Base-by-base conservation (phyloP, 345 rosid genomes). In the Syzygium oleosum region DNA sequence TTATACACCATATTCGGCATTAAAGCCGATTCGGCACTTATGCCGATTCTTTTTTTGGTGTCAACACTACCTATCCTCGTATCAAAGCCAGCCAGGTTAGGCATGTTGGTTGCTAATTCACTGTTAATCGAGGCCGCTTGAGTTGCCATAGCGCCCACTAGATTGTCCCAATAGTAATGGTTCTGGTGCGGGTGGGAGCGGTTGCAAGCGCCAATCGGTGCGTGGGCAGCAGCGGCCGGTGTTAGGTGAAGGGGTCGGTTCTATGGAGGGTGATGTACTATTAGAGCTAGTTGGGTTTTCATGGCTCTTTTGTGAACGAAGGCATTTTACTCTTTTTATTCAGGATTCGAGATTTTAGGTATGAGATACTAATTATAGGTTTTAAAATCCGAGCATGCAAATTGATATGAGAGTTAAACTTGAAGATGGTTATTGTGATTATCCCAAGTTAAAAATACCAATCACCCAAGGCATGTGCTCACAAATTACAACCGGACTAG, bases 241-340 rank as follows among this genome's bases (percentile, higher is more conserved):
- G 0, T 11, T 25, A 10, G 63, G 63, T 11, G 6, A 25, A 58
- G 6, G 15, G n/a, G 14, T 5, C 21, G 12, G 4, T 4, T 8
- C 43, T 4, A 3, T 16, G 3, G 22, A 5, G 79, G 23, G 43
- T 0, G 79, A 31, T 1, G 1, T n/a, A 38, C 73, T 13, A n/a
- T n/a, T 1, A 61, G 38, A n/a, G 19, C 73, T n/a, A n/a, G 19
- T 61, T 2, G 9, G 19, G 73, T 61, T 61, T 61, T 61, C 73
- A 13, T 3, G 19, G 19, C 73, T 13, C 38, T 0, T 13, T 61
- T 61, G 34, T 14, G 19, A 0, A 13, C 9, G 17, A 61, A 4
- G 34, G 4, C 73, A 0, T 31, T 31, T 31, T 1, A 16, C 12
- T 31, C 23, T 68, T 5, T 65, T 38, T 31, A 31, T 5, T 68